These are phyloP conservation scores for Metschnikowia orientalis DNA, from an alignment of 805 yeast genomes.

Conservation along the genomic window DNA sequence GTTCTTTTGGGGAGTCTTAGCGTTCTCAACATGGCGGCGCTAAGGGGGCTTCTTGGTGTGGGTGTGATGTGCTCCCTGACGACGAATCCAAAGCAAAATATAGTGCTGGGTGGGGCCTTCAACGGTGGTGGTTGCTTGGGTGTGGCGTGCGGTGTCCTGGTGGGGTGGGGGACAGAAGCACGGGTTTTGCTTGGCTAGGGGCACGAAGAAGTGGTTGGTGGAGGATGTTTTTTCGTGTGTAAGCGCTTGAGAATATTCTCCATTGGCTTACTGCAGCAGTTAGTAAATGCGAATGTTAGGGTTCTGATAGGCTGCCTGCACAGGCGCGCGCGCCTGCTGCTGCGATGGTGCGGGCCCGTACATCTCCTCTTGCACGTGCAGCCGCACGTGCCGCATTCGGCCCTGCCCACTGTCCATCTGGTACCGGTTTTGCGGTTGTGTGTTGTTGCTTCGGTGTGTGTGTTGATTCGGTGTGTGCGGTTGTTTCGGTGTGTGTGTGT, in stretches of 20 bases:
- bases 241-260: no score
- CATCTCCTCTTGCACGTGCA: no score
- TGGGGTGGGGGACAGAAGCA: no score
- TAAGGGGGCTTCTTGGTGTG: not conserved
- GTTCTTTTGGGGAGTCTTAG: slow-evolving; percentile 14
- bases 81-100: not conserved
- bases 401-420: no score
- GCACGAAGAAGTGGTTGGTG: not conserved
- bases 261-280: slow-evolving; percentile 6
- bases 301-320: slow-evolving; percentile 21
- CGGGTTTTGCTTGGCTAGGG: not conserved
- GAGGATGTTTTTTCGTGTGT: slow-evolving; percentile 1
- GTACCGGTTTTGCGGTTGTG: no score
- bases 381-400: no score
- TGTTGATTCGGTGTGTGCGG: no score
- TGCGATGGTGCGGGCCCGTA: no score
- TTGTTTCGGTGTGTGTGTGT: no score
- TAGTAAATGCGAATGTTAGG: slow-evolving; percentile 19
- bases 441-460: no score
- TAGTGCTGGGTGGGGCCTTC: not conserved
- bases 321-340: no score
- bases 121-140: slow-evolving; percentile 1
- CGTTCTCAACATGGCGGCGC: slow-evolving; percentile 11
- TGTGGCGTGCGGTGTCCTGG: no score
- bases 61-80: not conserved